Base-by-base conservation (phyloP, 2,329 filamentous ascomycete genomes). In the Didymella lethalis region DNA sequence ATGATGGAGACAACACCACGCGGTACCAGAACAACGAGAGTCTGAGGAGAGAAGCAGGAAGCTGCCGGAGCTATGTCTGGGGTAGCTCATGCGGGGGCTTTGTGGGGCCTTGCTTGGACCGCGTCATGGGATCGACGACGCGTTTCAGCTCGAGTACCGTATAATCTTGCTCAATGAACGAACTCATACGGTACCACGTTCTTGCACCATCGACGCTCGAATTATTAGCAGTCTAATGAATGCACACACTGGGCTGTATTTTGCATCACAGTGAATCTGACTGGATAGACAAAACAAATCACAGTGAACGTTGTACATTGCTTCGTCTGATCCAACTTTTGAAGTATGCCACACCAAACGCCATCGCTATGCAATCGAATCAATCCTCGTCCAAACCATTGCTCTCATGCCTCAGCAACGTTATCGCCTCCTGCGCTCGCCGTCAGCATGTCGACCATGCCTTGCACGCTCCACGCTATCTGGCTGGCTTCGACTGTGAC, bases 361-460 rank as follows among this genome's bases (percentile, higher is more conserved):
- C 75, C 75, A 53, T 64, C 75, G 75, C 75, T 77, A 77, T 77
- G 75, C 51, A 58, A 46, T 47, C 18, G 52, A 49, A 50, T 28
- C 54, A 59, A 45, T 16, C 11, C n/a, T 29, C 14, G 18, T 26
- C 38, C 48, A 38, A 10, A 10, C 16, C 28, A 23, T 41, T 3
- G 43, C n/a, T 25, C 3, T 64, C 49, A 67, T 32, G 47, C 64
- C 34, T 69, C 64, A 2, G 48, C 59, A 16, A 43, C 57, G 14
- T 26, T 64, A 29, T 64, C 62, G 28, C 51, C 58, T 8, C 53
- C 67, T n/a, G 84, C 82, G 71, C 90, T 87, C 65, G 84, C 82
- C 69, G 90, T 86, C 64, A 91, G 78, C 81, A 91, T 90, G 68
- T 94, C 91, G 64, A 98, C 79, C 93, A 98, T 97, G 2, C 94